Evolutionary conservation across 23 red algal species (phyloP), one percentile per base, ranked within the genome.

Genomic region (Gracilaria caudata): DNA sequence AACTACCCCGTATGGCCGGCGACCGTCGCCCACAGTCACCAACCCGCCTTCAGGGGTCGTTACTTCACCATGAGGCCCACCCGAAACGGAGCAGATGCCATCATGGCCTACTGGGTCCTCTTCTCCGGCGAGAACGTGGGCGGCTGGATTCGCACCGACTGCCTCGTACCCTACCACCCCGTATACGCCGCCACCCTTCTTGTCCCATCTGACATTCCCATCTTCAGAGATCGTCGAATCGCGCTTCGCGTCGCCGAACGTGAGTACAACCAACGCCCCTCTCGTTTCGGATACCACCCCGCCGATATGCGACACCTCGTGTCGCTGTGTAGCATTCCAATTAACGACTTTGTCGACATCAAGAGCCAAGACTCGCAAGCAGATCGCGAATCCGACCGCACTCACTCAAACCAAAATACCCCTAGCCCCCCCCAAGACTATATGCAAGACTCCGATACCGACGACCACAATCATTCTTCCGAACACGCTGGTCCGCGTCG

Each of bases 11-110:
- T 75, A 13, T 75, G 70, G 70, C 70, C 70, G 14, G 70, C 70
- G 5, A 36, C 33, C 25, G 40, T 75, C 11, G 37, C 70, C 70
- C 11, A 8, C 37, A 75, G 29, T 45, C 70, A 75, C 13, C 70
- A 75, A 14, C 70, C 39, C 0, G 70, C 70, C 5, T 75, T 24
- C 0, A 43, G 38, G n/a, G 70, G 70, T 4, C 70, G 70, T 3
- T 75, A 75, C 70, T 75, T 75, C 19, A 75, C 70, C 70, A 75
- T 75, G 70, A 4, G 70, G 4, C 70, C 70, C 38, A 75, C 70
- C n/a, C 37, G 70, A 21, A 26, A 2, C 25, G 70, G 70, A 38
- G 70, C 47, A 6, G 70, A 75, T 29, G 70, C 70, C 70, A 24
- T 75, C 38, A 75, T 75, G 70, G 70, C 70, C 2, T 75, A 75